Conservation (phyloP, 2,329 filamentous ascomycete species). For the Cytospora piceicola region DNA sequence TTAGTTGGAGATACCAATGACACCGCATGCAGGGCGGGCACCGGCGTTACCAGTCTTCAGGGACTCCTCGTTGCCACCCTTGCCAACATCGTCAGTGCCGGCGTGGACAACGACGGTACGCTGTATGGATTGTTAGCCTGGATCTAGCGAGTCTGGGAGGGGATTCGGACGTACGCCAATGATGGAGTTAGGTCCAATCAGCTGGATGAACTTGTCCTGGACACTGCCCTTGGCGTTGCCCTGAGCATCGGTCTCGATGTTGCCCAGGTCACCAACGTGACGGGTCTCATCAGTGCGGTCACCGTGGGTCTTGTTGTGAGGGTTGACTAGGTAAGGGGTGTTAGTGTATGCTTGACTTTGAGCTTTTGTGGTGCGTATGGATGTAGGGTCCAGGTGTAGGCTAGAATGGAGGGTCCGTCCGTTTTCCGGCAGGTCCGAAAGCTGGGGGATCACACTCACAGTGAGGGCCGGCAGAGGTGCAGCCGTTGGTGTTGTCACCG, state of each 20-base stretch:
- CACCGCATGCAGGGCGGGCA: constrained; percentile 90
- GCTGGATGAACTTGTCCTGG: constrained; percentile 83
- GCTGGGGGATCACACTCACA: constrained; percentile 62
- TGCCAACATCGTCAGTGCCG: constrained; percentile 96
- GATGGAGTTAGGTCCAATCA: constrained; percentile 94
- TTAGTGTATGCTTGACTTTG: constrained; percentile 16
- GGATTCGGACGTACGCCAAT: constrained; percentile 70
- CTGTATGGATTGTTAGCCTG: constrained; percentile 47
- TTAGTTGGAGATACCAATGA: constrained; percentile 86
- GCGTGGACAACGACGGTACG: constrained; percentile 93
- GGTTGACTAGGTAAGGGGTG: constrained; percentile 74
- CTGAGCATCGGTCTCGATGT: constrained; percentile 93
- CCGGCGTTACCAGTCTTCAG: constrained; percentile 99
- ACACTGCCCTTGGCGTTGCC: constrained; percentile 85
- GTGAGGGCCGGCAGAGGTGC: constrained; percentile 96
- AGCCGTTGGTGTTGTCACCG: constrained; percentile 99
- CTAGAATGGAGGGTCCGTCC: background rate
- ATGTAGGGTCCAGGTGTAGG: background rate
- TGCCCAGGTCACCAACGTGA: constrained; percentile 97
- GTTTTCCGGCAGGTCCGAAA: constrained; percentile 4
- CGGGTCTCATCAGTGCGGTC: constrained; percentile 80
- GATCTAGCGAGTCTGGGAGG: background rate
- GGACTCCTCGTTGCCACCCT: constrained; percentile 89
- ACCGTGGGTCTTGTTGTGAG: constrained; percentile 88
- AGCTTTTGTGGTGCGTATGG: background rate